A percentile compares a stretch with the other conserved stretches of the same genome.
These are phyloP conservation scores for Bathelium albidoporum DNA, from an alignment of 495 filamentous ascomycete genomes.

Conservation along the genomic window DNA sequence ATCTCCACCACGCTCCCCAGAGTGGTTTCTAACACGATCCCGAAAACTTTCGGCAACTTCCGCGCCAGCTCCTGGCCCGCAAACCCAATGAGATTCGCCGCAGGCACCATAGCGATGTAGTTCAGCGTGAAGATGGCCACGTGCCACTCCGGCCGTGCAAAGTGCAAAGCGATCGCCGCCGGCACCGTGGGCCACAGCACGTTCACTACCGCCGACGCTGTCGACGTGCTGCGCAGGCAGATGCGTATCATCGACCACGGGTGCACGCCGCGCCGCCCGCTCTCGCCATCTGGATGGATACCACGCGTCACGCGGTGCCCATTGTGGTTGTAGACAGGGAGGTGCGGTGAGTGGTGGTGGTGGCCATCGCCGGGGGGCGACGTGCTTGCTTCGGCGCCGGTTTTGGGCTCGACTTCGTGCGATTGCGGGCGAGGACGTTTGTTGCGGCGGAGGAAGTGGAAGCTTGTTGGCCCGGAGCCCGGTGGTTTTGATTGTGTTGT, in stretches of 20 bases:
- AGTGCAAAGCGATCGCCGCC: slow-evolving; percentile 55
- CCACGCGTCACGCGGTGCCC: slow-evolving; percentile 35
- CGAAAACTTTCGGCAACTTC: slow-evolving; percentile 30
- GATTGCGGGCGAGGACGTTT: background rate
- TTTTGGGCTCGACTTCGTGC: background rate
- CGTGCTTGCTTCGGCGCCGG: no score
- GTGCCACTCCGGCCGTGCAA: slow-evolving; percentile 48
- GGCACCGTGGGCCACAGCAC: slow-evolving; percentile 69
- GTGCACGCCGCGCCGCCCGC: slow-evolving; percentile 51
- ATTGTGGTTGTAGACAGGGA: slow-evolving; percentile 27
- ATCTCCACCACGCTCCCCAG: slow-evolving; percentile 23
- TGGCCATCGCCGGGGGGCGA: background rate
- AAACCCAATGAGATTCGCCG: slow-evolving; percentile 80
- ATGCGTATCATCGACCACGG: slow-evolving; percentile 51
- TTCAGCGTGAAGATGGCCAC: slow-evolving; percentile 59
- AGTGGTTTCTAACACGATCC: slow-evolving; percentile 22
- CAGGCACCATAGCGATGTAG: slow-evolving; percentile 77
- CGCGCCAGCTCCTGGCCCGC: slow-evolving; percentile 69
- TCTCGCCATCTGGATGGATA: slow-evolving; percentile 53
- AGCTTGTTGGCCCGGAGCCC: background rate
- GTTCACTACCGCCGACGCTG: slow-evolving; percentile 48
- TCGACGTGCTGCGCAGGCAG: slow-evolving; percentile 49
- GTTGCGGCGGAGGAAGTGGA: slow-evolving; percentile 6
- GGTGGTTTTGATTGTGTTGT: background rate
- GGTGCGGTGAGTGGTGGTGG: slow-evolving; percentile 1